These are phyloP conservation scores for Rhododendron simsii DNA, from an alignment of 148 eudicot species.

Conservation along the genomic window DNA sequence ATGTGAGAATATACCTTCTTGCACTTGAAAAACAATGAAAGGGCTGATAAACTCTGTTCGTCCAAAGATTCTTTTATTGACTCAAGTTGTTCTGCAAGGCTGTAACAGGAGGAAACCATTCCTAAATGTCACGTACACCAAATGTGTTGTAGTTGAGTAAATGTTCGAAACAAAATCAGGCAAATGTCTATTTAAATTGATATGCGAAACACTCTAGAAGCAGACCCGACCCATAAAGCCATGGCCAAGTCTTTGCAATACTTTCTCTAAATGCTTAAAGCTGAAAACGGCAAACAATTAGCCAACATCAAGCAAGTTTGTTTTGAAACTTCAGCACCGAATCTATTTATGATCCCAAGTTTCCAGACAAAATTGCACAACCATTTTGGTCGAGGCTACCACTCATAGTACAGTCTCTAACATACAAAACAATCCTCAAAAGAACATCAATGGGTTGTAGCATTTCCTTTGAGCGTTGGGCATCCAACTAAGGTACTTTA, in stretches of 20 bases:
- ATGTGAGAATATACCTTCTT: constrained; percentile 52
- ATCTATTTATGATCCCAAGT: background rate
- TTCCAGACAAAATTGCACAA: background rate
- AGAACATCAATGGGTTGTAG: background rate
- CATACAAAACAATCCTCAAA: background rate
- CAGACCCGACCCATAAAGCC: background rate
- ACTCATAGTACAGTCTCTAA: background rate
- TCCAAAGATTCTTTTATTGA: constrained; percentile 74
- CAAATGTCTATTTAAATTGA: background rate
- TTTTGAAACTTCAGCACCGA: background rate
- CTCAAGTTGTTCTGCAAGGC: constrained; percentile 90
- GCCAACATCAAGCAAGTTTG: background rate
- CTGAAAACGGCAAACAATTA: background rate
- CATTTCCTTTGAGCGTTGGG: no score
- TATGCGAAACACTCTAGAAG: background rate
- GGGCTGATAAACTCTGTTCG: constrained; percentile 44
- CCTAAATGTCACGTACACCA: background rate
- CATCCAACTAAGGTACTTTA: no score
- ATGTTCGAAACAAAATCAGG: background rate
- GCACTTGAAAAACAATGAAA: constrained; percentile 59
- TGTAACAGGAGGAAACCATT: constrained; percentile 29
- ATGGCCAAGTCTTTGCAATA: background rate
- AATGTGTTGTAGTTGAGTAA: background rate
- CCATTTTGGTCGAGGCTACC: background rate
- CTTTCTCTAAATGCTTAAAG: background rate